These are phyloP conservation scores for Aethionema arabicum DNA, from an alignment of 345 rosid genomes.

Conservation along the genomic window DNA sequence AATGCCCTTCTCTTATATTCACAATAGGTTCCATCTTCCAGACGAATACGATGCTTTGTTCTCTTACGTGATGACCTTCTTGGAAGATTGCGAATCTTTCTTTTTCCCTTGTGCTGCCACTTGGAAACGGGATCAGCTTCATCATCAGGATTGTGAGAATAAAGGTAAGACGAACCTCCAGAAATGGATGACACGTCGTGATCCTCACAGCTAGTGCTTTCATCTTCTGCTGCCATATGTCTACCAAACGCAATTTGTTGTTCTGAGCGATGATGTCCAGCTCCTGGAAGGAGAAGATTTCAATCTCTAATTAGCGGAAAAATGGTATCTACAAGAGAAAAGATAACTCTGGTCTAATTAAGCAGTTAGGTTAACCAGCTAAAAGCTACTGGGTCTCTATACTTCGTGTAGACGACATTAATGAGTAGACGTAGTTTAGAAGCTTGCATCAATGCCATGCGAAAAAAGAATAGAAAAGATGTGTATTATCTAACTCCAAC, in stretches of 20 bases:
- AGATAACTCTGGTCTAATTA: slow-evolving; percentile 9
- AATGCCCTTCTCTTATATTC: slow-evolving; percentile 43
- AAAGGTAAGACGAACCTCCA: slow-evolving; percentile 55
- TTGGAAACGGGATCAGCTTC: slow-evolving; percentile 66
- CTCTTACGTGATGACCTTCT: slow-evolving; percentile 48
- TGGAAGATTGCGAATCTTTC: slow-evolving; percentile 68
- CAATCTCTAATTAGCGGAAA: slow-evolving; percentile 28
- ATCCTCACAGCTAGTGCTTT: slow-evolving; percentile 77
- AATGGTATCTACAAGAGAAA: neutral
- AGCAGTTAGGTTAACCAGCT: neutral
- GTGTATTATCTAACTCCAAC: neutral
- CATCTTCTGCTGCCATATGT: slow-evolving; percentile 49
- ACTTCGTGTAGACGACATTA: too few relatives aligned
- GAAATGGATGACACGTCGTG: slow-evolving; percentile 67
- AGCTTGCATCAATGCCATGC: slow-evolving; percentile 8
- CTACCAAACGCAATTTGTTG: slow-evolving; percentile 38
- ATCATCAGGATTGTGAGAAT: slow-evolving; percentile 49
- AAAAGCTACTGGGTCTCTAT: neutral
- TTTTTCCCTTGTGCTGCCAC: slow-evolving; percentile 91
- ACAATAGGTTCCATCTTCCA: slow-evolving; percentile 42
- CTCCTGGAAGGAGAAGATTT: slow-evolving; percentile 31
- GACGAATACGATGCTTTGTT: slow-evolving; percentile 34
- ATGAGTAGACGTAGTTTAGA: neutral
- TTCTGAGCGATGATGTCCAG: slow-evolving; percentile 29
- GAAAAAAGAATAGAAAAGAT: slow-evolving; percentile 8